A percentile compares a stretch with the other conserved stretches of the same genome.
These are phyloP conservation scores for Amanita molliuscula DNA, from an alignment of 768 basidiomycete species.

Conservation along the genomic window DNA sequence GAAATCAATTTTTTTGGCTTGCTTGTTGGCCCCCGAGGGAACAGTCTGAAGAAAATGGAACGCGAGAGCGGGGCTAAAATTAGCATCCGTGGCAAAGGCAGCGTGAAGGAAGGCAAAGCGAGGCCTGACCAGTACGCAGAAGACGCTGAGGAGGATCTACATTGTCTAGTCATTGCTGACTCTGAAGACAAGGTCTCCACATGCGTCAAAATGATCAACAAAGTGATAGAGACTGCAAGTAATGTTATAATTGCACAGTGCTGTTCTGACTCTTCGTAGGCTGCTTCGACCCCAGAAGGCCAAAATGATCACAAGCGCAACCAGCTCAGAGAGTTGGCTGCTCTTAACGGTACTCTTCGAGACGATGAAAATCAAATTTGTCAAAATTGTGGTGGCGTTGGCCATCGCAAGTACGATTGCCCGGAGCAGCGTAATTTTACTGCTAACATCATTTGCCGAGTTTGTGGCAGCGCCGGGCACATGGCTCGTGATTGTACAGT, in stretches of 20 bases:
- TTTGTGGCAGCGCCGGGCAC: conserved; percentile 96
- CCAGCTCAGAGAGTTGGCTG: conserved; percentile 95
- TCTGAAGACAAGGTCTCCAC: conserved; percentile 81
- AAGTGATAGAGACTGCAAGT: conserved; percentile 93
- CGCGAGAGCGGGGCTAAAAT: conserved; percentile 97
- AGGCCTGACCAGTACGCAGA: conserved; percentile 90
- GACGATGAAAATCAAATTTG: conserved; percentile 99
- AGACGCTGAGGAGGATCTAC: conserved; percentile 97
- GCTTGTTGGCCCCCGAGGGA: conserved; percentile 95
- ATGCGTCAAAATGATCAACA: conserved; percentile 95
- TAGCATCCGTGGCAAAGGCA: conserved; percentile 95
- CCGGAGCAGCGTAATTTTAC: conserved; percentile 98
- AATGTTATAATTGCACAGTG: neutral
- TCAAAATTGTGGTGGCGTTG: conserved; percentile 90
- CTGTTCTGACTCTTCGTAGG: conserved; percentile 36
- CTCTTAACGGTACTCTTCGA: conserved; percentile 95
- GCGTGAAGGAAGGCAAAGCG: conserved; percentile 97
- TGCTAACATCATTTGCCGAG: conserved; percentile 98
- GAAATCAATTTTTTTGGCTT: conserved; percentile 99
- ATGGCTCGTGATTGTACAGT: conserved; percentile 98
- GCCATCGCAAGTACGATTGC: conserved; percentile 98
- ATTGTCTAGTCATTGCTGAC: conserved; percentile 93
- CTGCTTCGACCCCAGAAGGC: conserved; percentile 97
- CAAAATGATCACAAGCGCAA: conserved; percentile 99
- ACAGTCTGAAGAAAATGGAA: conserved; percentile 99